Evolutionary conservation across 2,329 filamentous ascomycete genomes (phyloP), one percentile per base, ranked within the genome.

Genomic region (Colletotrichum sp.): DNA sequence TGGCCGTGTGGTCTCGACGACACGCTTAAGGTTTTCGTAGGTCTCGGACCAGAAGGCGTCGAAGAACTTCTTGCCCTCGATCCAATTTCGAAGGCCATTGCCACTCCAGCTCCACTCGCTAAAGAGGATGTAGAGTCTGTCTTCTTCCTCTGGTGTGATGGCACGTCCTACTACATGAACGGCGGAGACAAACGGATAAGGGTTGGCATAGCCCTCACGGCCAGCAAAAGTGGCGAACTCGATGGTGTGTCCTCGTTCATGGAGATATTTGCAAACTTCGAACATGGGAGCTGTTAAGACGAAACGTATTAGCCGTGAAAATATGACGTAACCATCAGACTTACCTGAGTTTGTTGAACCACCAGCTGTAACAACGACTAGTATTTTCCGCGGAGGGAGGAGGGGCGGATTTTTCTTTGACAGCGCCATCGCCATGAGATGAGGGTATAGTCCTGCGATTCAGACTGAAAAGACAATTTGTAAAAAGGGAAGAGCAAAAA

Each of bases 1-100:
- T 0, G 86, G 86, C 9, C 24, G 63, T 24, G 63, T 65, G 13
- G 55, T 8, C 15, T 80, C 78, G 5, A 79, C 81, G 3, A 71
- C 77, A 5, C 44, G 30, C 32, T 81, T 80, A 7, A 84, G 77
- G 5, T 76, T 72, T 10, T 55, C 52, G 66, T 83, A 83, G 13
- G 77, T 82, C 18, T 81, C 77, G 7, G 82, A 80, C 85, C 85
- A 87, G 77, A 83, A 83, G 1, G 81, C 81, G 62, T 87, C 85
- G 18, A 64, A 78, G 66, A 81, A 80, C 71, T 86, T 86, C 55
- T 59, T 59, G 18, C 55, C 55, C 7, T 59, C 55, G 16, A 59
- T 59, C 55, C 55, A 59, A 28, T 59, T 28, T 8, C 21, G 21
- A 16, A 59, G 55, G 80, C 82, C 86, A 4, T 78, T 75, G 7